A percentile compares a stretch with the other conserved stretches of the same genome.
These are phyloP conservation scores for Endogone sp. DNA, from an alignment of 192 early-diverging fungal genomes.

Conservation along the genomic window DNA sequence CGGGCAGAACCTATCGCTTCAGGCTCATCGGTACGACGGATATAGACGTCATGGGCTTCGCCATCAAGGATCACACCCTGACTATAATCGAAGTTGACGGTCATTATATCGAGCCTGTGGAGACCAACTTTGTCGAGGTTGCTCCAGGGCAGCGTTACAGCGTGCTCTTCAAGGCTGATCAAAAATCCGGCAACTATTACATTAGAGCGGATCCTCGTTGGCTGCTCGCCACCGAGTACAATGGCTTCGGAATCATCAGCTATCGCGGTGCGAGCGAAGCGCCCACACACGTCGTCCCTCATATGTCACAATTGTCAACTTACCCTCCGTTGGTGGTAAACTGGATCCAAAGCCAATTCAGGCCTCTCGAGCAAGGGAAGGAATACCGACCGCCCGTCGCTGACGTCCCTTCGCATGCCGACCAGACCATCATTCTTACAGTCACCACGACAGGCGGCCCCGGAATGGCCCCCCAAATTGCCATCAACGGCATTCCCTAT, in stretches of 20 bases:
- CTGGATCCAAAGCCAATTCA: no score
- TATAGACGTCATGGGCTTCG: slow-evolving; percentile 33
- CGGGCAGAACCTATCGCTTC: slow-evolving; percentile 22
- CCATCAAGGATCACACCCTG: slow-evolving; percentile 41
- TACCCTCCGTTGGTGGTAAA: no score
- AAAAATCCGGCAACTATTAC: neutral
- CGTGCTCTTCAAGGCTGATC: slow-evolving; percentile 27
- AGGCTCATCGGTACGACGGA: slow-evolving; percentile 32
- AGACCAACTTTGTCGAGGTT: slow-evolving; percentile 27
- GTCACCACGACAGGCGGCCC: no score
- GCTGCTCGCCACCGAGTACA: neutral
- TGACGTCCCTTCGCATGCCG: no score
- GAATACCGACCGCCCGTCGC: no score
- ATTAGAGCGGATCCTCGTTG: neutral
- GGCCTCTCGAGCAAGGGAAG: no score
- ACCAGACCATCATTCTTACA: no score
- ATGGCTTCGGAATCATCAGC: neutral
- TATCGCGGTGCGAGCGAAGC: no score
- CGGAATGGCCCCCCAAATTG: no score
- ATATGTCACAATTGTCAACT: neutral
- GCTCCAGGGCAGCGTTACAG: slow-evolving; percentile 40
- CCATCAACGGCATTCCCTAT: no score
- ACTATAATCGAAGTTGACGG: slow-evolving; percentile 49
- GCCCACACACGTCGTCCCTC: neutral
- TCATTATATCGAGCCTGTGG: slow-evolving; percentile 29